Percentiles rank a stretch among this genome's conserved stretches.
Evolutionary conservation across 1,284 basidiomycete genomes (phyloP).

Genomic region (Porodaedalea pini): DNA sequence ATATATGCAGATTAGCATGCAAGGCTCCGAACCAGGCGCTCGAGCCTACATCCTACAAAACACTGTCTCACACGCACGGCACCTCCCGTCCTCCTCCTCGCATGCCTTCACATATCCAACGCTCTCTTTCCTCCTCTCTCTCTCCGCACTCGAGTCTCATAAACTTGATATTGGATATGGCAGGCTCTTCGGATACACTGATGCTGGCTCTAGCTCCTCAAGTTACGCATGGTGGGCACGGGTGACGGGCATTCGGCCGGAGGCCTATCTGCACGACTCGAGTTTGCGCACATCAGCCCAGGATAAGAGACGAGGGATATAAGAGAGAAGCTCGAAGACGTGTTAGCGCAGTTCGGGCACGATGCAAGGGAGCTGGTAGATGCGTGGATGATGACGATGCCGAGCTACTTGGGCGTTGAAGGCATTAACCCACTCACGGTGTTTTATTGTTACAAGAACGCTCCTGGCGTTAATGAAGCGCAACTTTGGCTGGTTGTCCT

Average conservation of each 20-base stretch:
- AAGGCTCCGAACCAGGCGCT: too few species aligned
- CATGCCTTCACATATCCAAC: slow-evolving; percentile 68
- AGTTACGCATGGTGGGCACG: slow-evolving; percentile 37
- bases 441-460: slow-evolving; percentile 60
- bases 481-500: slow-evolving; percentile 51
- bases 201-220: slow-evolving; percentile 22
- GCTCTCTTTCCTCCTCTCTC: slow-evolving; percentile 55
- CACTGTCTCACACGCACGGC: slow-evolving; percentile 53
- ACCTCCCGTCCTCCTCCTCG: slow-evolving; percentile 47
- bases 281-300: too few species aligned
- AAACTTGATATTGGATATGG: slow-evolving; percentile 48
- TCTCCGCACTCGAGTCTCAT: slow-evolving; percentile 53
- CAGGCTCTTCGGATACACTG: slow-evolving; percentile 51
- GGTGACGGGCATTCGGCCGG: slow-evolving; percentile 45
- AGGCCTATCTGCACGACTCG: slow-evolving; percentile 44
- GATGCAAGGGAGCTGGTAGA: slow-evolving; percentile 35
- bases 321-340: slow-evolving; percentile 11
- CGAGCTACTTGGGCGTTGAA: slow-evolving; percentile 62
- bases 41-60: slow-evolving; percentile 50
- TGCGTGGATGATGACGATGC: slow-evolving; percentile 76
- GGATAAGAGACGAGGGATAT: slow-evolving; percentile 1
- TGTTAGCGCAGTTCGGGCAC: slow-evolving; percentile 19
- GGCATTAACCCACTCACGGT: slow-evolving; percentile 76
- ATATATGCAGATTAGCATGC: too few species aligned
- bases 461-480: slow-evolving; percentile 9